These are phyloP conservation scores for Teratosphaeria nubilosa DNA, from an alignment of 2,329 filamentous ascomycete genomes.

Conservation along the genomic window DNA sequence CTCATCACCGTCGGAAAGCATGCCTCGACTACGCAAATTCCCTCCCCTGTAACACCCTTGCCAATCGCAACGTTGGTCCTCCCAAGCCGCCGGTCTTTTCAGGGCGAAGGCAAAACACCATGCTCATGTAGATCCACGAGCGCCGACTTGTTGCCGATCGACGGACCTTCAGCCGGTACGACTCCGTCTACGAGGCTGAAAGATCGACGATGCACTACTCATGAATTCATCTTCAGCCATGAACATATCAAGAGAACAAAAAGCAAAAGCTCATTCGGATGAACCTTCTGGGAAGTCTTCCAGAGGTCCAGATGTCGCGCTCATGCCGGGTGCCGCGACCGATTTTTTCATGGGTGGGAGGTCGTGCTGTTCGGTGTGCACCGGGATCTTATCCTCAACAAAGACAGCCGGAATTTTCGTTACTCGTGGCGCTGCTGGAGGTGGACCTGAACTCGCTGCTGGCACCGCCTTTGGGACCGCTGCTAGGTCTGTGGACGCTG, in stretches of 20 bases:
- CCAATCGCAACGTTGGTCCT: no score
- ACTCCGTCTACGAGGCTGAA: background rate
- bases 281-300: slow-evolving; percentile 17
- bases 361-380: slow-evolving; percentile 9
- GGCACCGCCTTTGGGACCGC: background rate
- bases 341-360: slow-evolving; percentile 9
- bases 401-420: background rate
- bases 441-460: background rate
- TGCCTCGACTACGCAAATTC: background rate
- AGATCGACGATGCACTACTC: background rate
- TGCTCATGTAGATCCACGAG: background rate
- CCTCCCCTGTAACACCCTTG: no score
- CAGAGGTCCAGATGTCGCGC: slow-evolving; percentile 22
- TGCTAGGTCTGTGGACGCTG: background rate
- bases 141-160: background rate
- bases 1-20: background rate
- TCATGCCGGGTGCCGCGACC: slow-evolving; percentile 19
- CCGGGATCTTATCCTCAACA: slow-evolving; percentile 18
- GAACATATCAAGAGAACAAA: background rate
- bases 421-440: background rate
- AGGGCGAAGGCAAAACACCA: background rate
- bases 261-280: background rate
- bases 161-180: background rate
- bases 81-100: background rate
- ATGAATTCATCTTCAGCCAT: background rate